Base-by-base conservation (phyloP, 2,329 filamentous ascomycete species). In the Gyromitra esculenta region DNA sequence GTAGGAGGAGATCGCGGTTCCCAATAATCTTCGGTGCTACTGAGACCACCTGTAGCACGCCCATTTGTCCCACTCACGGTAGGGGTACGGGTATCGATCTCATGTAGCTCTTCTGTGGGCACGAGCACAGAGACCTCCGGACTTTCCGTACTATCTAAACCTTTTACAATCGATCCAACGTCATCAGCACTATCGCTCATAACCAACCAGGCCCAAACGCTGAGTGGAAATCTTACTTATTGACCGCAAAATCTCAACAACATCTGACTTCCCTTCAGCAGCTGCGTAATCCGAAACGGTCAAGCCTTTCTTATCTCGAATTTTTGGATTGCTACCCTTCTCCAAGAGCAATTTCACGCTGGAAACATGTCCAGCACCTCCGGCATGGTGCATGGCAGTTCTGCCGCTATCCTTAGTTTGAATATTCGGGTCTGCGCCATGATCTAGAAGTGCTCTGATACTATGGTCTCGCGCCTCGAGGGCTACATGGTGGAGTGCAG, bases 301-400 rank as follows among this genome's bases (percentile, higher is more conserved):
- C 48, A 59, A 41, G 5, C 72, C 66, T 13, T 75, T 65, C 41
- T 60, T 75, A 25, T 75, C 72, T 9, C 48, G 66, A 37, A 75
- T 57, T 13, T 60, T 75, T 48, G 65, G 66, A 60, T 71, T 70
- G 21, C 43, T 67, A 5, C 66, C 66, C 15, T 75, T 75, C n/a
- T 71, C 72, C 5, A 69, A 60, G 48, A 75, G 52, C 31, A 75
- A 11, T 21, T 70, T 71, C 15, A 75, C 72, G n/a, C 72, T 75
- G 31, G 72, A 70, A 59, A 75, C 59, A 59, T 75, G 65, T 8
- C 72, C 72, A 52, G 48, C 59, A 8, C 64, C 57, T 41, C 18
- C 52, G 11, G 72, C 72, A 15, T 70, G 41, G 59, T 75, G 72
- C 66, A 75, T 70, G 25, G 72, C 72, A 71, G 72, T 75, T 63